phyloP scores from a whole-genome alignment of 495 filamentous ascomycete species.

The Tuber aestivum region DNA sequence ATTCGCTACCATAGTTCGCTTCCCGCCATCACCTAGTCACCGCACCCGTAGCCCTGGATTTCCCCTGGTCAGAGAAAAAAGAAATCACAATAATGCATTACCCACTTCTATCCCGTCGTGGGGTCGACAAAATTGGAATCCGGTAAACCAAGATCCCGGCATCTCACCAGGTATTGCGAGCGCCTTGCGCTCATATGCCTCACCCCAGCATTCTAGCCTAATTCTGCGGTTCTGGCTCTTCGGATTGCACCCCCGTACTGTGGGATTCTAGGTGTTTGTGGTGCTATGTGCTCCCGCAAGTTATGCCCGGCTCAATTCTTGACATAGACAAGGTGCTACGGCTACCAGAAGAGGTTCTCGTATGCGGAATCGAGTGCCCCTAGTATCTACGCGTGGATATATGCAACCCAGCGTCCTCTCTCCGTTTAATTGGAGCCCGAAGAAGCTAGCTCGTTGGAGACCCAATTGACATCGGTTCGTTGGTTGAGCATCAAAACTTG shows the following conservation, averaged over 20 bases:
- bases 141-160: not conserved
- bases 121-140: not conserved
- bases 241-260: not conserved
- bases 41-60: not conserved
- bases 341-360: not conserved
- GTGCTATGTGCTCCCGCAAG: not conserved
- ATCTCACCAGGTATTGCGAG: not conserved
- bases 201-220: not conserved
- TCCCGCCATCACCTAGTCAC: not conserved
- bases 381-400: not conserved
- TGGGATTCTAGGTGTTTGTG: not conserved
- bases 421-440: not conserved
- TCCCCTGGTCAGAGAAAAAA: not conserved
- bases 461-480: not conserved
- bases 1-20: not conserved
- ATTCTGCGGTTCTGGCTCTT: not conserved
- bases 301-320: not conserved
- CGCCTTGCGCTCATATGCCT: not conserved
- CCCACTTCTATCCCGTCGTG: not conserved
- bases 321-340: not conserved
- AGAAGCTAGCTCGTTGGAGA: not conserved
- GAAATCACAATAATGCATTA: not conserved
- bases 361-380: not conserved
- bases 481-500: not conserved
- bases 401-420: not conserved